Percentiles rank a stretch among this genome's conserved stretches.
phyloP scores from a whole-genome alignment of 352 stramenopile genomes.

The Globisporangium nodosum region DNA sequence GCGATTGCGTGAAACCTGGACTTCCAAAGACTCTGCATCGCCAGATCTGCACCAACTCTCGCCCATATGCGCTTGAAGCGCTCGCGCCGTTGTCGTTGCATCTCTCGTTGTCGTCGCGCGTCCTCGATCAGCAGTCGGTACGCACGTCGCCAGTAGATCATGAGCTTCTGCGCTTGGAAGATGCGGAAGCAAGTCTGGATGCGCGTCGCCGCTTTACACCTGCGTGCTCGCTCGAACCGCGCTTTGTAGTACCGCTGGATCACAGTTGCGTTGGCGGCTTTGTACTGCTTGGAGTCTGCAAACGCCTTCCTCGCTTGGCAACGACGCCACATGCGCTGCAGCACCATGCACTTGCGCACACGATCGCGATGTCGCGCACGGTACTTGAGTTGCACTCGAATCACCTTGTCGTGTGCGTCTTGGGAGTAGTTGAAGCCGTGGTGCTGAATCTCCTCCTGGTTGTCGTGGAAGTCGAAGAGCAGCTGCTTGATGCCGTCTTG shows the following conservation, averaged over 20 bases:
- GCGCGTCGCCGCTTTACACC: slow-evolving; percentile 17
- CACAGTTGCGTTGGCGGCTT: slow-evolving; percentile 13
- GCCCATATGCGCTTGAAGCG: slow-evolving; percentile 1
- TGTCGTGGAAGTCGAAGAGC: slow-evolving; percentile 31
- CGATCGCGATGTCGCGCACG: slow-evolving; percentile 22
- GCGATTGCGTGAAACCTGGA: not conserved
- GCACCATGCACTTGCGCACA: slow-evolving; percentile 14
- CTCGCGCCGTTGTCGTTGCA: slow-evolving; percentile 2
- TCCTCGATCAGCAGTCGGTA: slow-evolving; percentile 24
- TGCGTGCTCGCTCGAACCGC: slow-evolving; percentile 13
- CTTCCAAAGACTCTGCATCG: slow-evolving; percentile 6
- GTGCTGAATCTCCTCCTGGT: slow-evolving; percentile 20
- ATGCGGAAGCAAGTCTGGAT: slow-evolving; percentile 43
- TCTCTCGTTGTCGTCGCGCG: slow-evolving; percentile 11
- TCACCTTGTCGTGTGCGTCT: slow-evolving; percentile 27
- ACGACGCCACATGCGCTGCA: slow-evolving; percentile 36
- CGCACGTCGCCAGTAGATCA: slow-evolving; percentile 26
- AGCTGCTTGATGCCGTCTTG: slow-evolving; percentile 41
- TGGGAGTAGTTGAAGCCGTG: slow-evolving; percentile 41
- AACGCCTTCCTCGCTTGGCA: slow-evolving; percentile 13
- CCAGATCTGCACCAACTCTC: slow-evolving; percentile 1
- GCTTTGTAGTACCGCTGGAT: slow-evolving; percentile 36
- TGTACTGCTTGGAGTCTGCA: slow-evolving; percentile 13
- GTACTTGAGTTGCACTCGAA: slow-evolving; percentile 32
- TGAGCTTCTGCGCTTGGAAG: slow-evolving; percentile 30